Evolutionary conservation across 2,329 filamentous ascomycete genomes (phyloP).

Genomic region (Microdochium bolleyi): DNA sequence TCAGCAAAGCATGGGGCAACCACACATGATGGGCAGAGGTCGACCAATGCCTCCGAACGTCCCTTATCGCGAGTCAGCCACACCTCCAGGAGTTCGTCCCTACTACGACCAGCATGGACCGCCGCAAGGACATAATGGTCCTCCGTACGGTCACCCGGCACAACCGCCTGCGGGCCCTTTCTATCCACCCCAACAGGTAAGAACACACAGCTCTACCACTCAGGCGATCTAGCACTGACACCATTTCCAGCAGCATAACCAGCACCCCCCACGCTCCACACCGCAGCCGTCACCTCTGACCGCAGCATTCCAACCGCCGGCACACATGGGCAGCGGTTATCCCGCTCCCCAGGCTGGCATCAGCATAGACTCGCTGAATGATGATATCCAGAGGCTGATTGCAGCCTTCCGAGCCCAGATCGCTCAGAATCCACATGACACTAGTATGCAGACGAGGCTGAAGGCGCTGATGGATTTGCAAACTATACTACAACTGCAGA

Average conservation of each 20-base stretch:
- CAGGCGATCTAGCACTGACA: slow-evolving; percentile 2
- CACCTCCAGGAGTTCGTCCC: slow-evolving; percentile 51
- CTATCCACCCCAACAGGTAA: slow-evolving; percentile 23
- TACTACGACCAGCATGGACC: slow-evolving; percentile 7
- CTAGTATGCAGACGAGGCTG: slow-evolving; percentile 67
- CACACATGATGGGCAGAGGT: slow-evolving; percentile 43
- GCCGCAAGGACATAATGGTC: slow-evolving; percentile 25
- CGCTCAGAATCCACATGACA: slow-evolving; percentile 68
- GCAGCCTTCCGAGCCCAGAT: slow-evolving; percentile 64
- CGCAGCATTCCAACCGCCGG: slow-evolving; percentile 30
- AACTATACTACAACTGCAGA: slow-evolving; percentile 67
- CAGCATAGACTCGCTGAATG: slow-evolving; percentile 68
- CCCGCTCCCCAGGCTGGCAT: slow-evolving; percentile 35
- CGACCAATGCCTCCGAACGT: slow-evolving; percentile 41
- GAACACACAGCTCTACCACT: slow-evolving; percentile 2
- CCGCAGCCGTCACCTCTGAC: slow-evolving; percentile 16
- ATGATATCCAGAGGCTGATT: slow-evolving; percentile 76
- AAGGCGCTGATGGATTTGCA: slow-evolving; percentile 83
- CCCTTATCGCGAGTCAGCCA: slow-evolving; percentile 65
- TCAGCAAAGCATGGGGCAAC: slow-evolving; percentile 47
- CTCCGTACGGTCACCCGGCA: slow-evolving; percentile 12
- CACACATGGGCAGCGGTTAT: slow-evolving; percentile 24
- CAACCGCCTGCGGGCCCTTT: slow-evolving; percentile 11
- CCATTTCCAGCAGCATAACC: slow-evolving; percentile 2
- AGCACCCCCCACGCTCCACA: slow-evolving; percentile 25